phyloP scores from a whole-genome alignment of 2,329 filamentous ascomycete genomes.

The Fusarium ambrosium region DNA sequence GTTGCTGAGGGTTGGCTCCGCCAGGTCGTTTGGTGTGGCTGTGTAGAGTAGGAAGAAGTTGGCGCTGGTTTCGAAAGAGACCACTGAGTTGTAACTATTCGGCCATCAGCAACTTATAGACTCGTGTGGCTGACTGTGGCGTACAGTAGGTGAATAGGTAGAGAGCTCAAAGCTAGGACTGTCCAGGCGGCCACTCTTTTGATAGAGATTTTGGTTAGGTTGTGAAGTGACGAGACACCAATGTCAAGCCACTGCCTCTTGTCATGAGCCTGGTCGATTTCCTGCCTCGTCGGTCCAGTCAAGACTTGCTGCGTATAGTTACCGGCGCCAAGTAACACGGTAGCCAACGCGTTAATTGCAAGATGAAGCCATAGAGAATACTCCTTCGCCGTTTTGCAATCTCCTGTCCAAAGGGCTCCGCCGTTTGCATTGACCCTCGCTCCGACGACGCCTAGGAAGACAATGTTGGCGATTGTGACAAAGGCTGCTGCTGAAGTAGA shows the following conservation, averaged over 20 bases:
- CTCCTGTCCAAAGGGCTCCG: neutral
- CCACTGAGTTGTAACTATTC: neutral
- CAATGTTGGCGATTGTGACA: neutral
- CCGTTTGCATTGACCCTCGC: neutral
- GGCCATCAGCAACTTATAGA: neutral
- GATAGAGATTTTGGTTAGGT: neutral
- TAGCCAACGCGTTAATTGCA: neutral
- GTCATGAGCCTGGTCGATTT: constrained; percentile 1
- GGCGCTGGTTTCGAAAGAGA: neutral
- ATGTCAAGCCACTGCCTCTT: constrained; percentile 4
- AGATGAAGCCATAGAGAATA: neutral
- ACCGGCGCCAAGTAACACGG: neutral
- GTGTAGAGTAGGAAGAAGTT: neutral
- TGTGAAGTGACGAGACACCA: constrained; percentile 4
- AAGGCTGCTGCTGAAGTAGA: neutral
- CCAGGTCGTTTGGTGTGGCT: neutral
- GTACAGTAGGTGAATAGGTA: neutral
- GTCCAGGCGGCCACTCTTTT: neutral
- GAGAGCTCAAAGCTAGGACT: neutral
- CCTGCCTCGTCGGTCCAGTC: constrained; percentile 1
- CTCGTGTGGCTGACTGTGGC: neutral
- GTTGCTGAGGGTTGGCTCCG: neutral
- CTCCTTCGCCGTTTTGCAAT: neutral
- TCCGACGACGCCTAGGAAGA: neutral
- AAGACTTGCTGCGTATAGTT: constrained; percentile 3